These are phyloP conservation scores for Irpex sp. DNA, from an alignment of 1,284 basidiomycete genomes.

Conservation along the genomic window DNA sequence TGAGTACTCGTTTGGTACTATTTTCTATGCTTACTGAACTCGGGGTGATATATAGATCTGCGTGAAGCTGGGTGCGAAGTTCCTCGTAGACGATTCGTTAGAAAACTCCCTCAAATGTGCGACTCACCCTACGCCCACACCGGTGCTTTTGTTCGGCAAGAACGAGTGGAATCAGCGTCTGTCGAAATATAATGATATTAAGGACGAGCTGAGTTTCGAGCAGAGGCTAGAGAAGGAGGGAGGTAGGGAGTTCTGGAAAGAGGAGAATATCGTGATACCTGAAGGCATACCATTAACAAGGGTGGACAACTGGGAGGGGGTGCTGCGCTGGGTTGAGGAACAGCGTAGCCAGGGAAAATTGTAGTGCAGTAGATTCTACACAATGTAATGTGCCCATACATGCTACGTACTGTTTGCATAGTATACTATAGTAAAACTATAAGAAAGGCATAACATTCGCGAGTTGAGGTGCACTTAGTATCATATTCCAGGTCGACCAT, in stretches of 20 bases:
- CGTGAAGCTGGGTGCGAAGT: conserved; percentile 52
- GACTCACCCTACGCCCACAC: conserved; percentile 32
- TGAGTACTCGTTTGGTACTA: conserved; percentile 24
- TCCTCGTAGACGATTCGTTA: conserved; percentile 76
- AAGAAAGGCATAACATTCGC: too few relatives aligned
- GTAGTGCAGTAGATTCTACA: background rate
- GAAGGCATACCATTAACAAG: conserved; percentile 42
- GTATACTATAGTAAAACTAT: too few relatives aligned
- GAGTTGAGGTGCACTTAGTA: too few relatives aligned
- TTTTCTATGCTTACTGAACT: background rate
- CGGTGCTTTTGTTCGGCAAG: conserved; percentile 73
- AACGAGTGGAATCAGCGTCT: conserved; percentile 72
- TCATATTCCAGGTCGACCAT: too few relatives aligned
- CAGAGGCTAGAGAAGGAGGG: conserved; percentile 47
- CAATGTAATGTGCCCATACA: background rate
- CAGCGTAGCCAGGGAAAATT: conserved; percentile 29
- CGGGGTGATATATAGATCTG: conserved; percentile 45
- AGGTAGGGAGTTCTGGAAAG: conserved; percentile 53
- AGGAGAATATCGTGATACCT: conserved; percentile 44
- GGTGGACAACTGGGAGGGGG: conserved; percentile 55
- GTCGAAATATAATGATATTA: conserved; percentile 40
- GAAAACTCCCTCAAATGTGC: conserved; percentile 71
- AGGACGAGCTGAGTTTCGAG: conserved; percentile 57
- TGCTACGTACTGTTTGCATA: too few relatives aligned
- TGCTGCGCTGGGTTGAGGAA: conserved; percentile 44